A percentile compares a stretch with the other conserved stretches of the same genome.
These are phyloP conservation scores for Ceratobasidium theobromae DNA, from an alignment of 1,284 basidiomycete species.

Conservation along the genomic window DNA sequence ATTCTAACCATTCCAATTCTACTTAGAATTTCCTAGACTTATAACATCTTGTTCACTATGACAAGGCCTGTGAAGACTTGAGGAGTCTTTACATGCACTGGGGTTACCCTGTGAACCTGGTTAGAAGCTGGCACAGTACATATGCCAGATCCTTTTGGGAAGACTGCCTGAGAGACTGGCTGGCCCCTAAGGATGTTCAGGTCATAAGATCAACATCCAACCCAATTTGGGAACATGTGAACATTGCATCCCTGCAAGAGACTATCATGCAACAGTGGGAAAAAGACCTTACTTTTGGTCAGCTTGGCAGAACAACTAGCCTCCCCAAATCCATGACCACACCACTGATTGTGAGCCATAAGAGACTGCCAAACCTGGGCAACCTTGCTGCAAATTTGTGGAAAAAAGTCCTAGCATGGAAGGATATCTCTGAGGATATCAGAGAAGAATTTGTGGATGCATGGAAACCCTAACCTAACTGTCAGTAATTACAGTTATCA, in stretches of 20 bases:
- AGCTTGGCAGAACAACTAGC: not conserved
- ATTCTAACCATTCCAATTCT: no score
- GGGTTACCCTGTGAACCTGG: conserved; percentile 41
- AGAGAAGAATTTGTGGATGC: not conserved
- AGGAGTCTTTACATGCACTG: conserved; percentile 40
- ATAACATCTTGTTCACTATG: conserved; percentile 41
- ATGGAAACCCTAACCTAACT: not conserved
- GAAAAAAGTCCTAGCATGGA: not conserved
- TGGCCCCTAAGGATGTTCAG: not conserved
- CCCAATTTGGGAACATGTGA: conserved; percentile 19
- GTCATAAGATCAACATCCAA: conserved; percentile 15
- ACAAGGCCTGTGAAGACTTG: conserved; percentile 39
- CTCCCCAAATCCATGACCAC: not conserved
- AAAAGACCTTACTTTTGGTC: not conserved
- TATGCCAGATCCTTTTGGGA: conserved; percentile 3
- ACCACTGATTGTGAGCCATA: not conserved
- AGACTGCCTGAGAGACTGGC: not conserved
- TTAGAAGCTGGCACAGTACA: conserved; percentile 30
- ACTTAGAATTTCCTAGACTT: no score
- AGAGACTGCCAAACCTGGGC: not conserved
- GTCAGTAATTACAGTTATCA: no score
- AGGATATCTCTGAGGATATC: not conserved
- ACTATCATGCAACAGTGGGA: not conserved
- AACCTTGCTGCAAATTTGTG: not conserved
- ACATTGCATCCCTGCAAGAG: not conserved